Percentiles rank a stretch among this genome's conserved stretches.
Evolutionary conservation across 2,329 filamentous ascomycete genomes (phyloP).

Genomic region (Hypocreales sp.): DNA sequence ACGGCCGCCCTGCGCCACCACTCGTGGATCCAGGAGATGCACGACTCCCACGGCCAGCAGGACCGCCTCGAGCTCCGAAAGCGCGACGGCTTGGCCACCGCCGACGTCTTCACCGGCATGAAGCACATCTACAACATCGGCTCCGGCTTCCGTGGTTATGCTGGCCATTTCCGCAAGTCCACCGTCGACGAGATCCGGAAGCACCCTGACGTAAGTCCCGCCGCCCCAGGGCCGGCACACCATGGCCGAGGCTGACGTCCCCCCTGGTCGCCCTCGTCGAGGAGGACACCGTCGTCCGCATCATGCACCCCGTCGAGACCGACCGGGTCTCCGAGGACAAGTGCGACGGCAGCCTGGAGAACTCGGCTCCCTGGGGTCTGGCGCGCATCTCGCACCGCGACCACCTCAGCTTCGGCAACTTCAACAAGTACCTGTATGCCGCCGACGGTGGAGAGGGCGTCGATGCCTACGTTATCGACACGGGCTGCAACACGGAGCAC

Average conservation of each 20-base stretch:
- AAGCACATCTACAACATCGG: slow-evolving; percentile 97
- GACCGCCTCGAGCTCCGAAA: slow-evolving; percentile 80
- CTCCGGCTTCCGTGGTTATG: slow-evolving; percentile 72
- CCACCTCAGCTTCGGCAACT: slow-evolving; percentile 72
- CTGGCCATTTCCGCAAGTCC: slow-evolving; percentile 88
- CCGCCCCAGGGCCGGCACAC: too few relatives aligned
- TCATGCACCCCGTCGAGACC: slow-evolving; percentile 38
- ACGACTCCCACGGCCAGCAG: slow-evolving; percentile 50
- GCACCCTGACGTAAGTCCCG: slow-evolving; percentile 86
- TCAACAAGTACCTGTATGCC: slow-evolving; percentile 96
- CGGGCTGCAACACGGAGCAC: slow-evolving; percentile 84
- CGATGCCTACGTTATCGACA: slow-evolving; percentile 97
- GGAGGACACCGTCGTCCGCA: slow-evolving; percentile 84
- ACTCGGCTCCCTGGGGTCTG: slow-evolving; percentile 94
- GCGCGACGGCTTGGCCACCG: slow-evolving; percentile 56
- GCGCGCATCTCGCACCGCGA: slow-evolving; percentile 95
- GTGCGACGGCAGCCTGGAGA: slow-evolving; percentile 54
- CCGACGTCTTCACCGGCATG: slow-evolving; percentile 64
- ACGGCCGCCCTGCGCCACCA: slow-evolving; percentile 63
- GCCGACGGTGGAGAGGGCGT: slow-evolving; percentile 88
- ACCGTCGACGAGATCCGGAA: slow-evolving; percentile 85
- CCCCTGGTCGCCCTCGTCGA: too few relatives aligned
- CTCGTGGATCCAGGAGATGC: slow-evolving; percentile 79
- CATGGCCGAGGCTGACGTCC: too few relatives aligned
- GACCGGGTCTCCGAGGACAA: slow-evolving; percentile 22